Evolutionary conservation across 495 filamentous ascomycete genomes (phyloP), one percentile per base, ranked within the genome.

Genomic region (Lasiosphaeria ovina): DNA sequence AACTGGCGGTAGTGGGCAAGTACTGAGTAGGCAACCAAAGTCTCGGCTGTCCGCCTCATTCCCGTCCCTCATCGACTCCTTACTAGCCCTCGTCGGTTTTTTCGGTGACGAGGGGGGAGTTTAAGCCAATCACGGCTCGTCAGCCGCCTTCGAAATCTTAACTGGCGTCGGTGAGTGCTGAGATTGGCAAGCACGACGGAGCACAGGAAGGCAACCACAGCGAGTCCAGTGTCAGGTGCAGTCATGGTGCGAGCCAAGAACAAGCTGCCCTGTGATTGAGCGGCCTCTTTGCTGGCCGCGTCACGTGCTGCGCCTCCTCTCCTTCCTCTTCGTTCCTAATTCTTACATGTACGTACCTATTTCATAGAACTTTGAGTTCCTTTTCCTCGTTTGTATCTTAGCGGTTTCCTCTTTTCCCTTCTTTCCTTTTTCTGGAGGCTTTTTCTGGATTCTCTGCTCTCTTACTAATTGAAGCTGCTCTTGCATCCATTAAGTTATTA

Each of bases 21-120:
- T 11, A 35, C 17, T 24, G 7, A 5, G 11, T 47, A 64, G 57
- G 61, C 57, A 53, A 42, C 52, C 57, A 51, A 14, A 11, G 4
- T 56, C 56, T 63, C 62, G 58, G 58, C 42, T 38, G 62, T 57
- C 54, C 58, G 62, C 62, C 62, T 61, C 58, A 61, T 47, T 63
- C 58, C 58, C 45, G 36, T 50, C 47, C 38, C 42, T 50, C 31
- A 35, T 60, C 24, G 24, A 24, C 24, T 24, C 24, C 24, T 24
- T 24, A 24, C 24, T 24, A 24, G 24, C 24, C 24, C 24, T 24
- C 24, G 24, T 24, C 24, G 24, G 24, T 24, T 24, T 24, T 63
- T 54, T 58, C 62, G 62, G 53, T 61, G 48, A 53, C 32, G 24
- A 31, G 16, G 35, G 14, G 8, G 3, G 44, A 14, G 16, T 11